A percentile compares a stretch with the other conserved stretches of the same genome.
These are phyloP conservation scores for Tolypocladium tundrense DNA, from an alignment of 2,329 filamentous ascomycete species.

Conservation along the genomic window DNA sequence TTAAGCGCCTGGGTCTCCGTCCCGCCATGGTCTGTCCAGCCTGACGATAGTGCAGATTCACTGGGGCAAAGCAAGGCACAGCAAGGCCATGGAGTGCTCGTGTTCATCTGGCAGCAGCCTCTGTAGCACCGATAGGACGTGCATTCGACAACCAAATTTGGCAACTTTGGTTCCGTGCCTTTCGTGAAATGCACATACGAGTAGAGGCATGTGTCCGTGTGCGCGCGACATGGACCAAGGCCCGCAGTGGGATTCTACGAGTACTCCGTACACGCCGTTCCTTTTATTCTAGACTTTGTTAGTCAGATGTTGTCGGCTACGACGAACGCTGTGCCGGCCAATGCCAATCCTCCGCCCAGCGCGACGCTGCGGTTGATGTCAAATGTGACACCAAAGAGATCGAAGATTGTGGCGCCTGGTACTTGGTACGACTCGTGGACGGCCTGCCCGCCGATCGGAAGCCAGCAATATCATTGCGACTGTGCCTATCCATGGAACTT, in stretches of 20 bases:
- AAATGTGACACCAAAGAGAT: neutral
- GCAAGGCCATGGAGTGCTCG: neutral
- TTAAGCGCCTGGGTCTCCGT: constrained; percentile 1
- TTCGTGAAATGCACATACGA: neutral
- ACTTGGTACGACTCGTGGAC: neutral
- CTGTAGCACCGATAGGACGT: neutral
- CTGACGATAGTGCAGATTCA: neutral
- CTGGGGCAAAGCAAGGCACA: neutral
- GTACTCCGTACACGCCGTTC: neutral
- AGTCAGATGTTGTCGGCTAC: neutral
- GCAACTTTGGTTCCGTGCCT: neutral
- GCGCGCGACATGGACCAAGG: neutral
- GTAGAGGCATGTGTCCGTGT: neutral
- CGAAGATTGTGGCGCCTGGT: neutral
- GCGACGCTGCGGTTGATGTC: no score
- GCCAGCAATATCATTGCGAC: neutral
- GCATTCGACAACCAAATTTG: neutral
- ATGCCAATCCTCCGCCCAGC: neutral
- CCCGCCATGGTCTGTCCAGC: neutral
- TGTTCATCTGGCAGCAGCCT: neutral
- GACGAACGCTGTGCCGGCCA: neutral
- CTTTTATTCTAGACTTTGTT: neutral
- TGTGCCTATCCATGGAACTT: neutral
- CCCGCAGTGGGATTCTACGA: neutral
- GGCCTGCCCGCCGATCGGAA: neutral